Percentiles rank a stretch among this genome's conserved stretches.
Evolutionary conservation across 441 rosid species (phyloP).

Genomic region (Aleurites moluccanus): DNA sequence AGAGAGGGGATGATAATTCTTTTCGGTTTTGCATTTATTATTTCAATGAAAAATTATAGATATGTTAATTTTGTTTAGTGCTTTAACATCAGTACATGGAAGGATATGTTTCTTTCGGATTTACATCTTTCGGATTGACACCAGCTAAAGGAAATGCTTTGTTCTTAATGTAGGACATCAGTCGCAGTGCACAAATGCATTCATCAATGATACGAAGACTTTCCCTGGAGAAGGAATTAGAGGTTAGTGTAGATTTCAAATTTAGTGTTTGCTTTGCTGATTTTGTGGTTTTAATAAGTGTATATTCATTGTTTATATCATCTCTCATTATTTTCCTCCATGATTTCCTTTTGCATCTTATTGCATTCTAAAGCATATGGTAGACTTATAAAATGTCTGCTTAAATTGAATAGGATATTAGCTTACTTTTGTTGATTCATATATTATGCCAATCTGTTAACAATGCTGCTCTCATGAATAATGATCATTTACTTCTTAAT

Average conservation of each 20-base stretch:
- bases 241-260: constrained; percentile 45
- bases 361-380: background rate
- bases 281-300: background rate
- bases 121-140: too few species aligned
- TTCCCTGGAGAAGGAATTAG: constrained; percentile 68
- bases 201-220: constrained; percentile 80
- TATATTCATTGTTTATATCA: background rate
- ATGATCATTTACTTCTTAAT: background rate
- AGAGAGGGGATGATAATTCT: background rate
- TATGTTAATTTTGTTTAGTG: background rate
- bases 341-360: background rate
- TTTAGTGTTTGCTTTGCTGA: background rate
- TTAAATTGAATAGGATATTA: background rate
- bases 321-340: background rate
- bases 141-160: background rate
- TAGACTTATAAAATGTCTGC: background rate
- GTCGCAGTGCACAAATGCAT: constrained; percentile 69
- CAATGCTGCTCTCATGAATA: background rate
- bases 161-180: constrained; percentile 52
- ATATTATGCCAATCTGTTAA: background rate
- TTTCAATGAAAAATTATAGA: background rate
- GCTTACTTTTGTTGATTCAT: background rate
- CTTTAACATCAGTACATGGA: too few species aligned
- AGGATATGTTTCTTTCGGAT: background rate
- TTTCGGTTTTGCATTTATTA: background rate